phyloP scores from a whole-genome alignment of 139 green algal genomes.

The Chlamydomonas incerta region DNA sequence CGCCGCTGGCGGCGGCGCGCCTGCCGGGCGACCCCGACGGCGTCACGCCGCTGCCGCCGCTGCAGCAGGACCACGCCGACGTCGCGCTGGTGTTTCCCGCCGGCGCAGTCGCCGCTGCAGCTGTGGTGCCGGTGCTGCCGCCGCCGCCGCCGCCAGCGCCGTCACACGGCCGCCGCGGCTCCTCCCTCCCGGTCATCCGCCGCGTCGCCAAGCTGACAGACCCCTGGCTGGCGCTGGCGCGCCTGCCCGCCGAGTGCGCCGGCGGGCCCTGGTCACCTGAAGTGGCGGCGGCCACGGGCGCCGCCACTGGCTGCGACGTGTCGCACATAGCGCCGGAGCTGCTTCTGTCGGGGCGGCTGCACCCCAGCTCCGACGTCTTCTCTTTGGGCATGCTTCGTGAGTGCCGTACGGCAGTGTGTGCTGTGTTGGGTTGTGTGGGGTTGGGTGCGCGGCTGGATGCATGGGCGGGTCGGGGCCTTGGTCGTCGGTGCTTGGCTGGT shows the following conservation, averaged over 20 bases:
- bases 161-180: not conserved
- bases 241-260: conserved; percentile 1
- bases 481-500: too few relatives aligned
- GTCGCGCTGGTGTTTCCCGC: too few relatives aligned
- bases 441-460: too few relatives aligned
- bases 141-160: not conserved
- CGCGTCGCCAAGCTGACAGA: conserved; percentile 25
- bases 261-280: conserved; percentile 21
- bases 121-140: not conserved
- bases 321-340: conserved; percentile 59
- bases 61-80: too few relatives aligned
- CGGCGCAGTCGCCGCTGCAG: not conserved
- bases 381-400: conserved; percentile 56
- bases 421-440: too few relatives aligned
- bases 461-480: too few relatives aligned
- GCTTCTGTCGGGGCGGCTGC: conserved; percentile 43
- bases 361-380: conserved; percentile 46
- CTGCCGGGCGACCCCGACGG: too few relatives aligned
- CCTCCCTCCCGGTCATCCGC: not conserved
- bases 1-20: too few relatives aligned
- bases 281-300: not conserved
- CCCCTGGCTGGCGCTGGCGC: conserved; percentile 28
- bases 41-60: too few relatives aligned
- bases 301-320: conserved; percentile 4
- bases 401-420: too few relatives aligned